Evolutionary conservation across 176 grass and related monocot genomes (phyloP), one percentile per base, ranked within the genome.

Genomic region (Carex parvula): DNA sequence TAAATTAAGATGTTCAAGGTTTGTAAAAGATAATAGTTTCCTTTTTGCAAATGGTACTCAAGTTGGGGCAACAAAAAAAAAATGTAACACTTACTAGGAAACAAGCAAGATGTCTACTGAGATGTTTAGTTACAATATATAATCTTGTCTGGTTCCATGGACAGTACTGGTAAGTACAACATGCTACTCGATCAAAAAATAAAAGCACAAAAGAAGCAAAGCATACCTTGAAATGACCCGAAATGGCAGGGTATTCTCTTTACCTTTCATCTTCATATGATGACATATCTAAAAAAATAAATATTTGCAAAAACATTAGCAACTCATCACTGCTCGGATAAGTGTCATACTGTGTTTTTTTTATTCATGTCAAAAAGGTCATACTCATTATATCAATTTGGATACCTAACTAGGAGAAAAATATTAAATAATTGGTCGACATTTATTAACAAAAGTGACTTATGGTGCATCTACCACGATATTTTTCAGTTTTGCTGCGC

Each of bases 251-350:
- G 96, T 95, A 48, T 99, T 90, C 79, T 99, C 96, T 79, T 92
- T 95, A 83, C 96, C 96, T 84, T 87, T 99, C 80, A 90, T 52
- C 86, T 92, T 99, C 96, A 99, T 95, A 90, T 95, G 89, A 62
- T 86, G 93, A 37, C 91, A 99, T 90, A 99, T 94, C 96, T 99
- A 80, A 24, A 84, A 35, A 13, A 46, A 50, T 22, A 20, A n/a
- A 81, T 50, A 77, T 54, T 77, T 2, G 29, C 14, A 57, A 77
- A 33, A 76, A 24, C 56, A 11, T 75, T 75, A 75, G n/a, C 46
- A 71, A 71, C 15, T 8, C 41, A 44, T 29, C 18, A 46, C 4
- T 70, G 8, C 41, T 44, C 8, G 24, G 24, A 64, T 4, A 64
- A 41, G 18, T 50, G 46, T 50, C 20, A 18, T 20, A 18, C 39